phyloP scores from a whole-genome alignment of 495 filamentous ascomycete genomes.

The Trichoderma parareesei region DNA sequence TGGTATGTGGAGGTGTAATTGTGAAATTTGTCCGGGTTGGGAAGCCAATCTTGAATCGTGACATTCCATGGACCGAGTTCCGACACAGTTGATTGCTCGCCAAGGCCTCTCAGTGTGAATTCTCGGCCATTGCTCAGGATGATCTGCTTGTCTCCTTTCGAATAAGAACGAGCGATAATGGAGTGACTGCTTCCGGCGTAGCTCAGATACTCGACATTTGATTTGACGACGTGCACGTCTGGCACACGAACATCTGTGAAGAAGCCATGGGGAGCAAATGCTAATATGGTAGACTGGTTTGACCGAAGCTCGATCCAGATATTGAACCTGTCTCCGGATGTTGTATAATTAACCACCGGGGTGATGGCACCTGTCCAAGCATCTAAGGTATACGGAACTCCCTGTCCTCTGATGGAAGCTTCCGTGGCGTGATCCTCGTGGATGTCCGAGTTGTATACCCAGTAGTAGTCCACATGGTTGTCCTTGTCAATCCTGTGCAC shows the following conservation, averaged over 20 bases:
- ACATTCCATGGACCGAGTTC: constrained; percentile 10
- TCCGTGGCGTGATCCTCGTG: constrained; percentile 10
- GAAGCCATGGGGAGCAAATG: neutral
- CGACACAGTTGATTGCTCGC: neutral
- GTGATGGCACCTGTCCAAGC: constrained; percentile 4
- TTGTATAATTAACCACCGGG: constrained; percentile 7
- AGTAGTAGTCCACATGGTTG: constrained; percentile 11
- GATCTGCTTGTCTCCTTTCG: neutral
- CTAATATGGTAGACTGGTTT: constrained; percentile 9
- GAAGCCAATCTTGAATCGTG: constrained; percentile 10
- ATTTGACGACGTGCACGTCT: neutral
- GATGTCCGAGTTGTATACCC: constrained; percentile 11
- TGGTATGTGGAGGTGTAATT: constrained; percentile 6
- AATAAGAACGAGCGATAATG: neutral
- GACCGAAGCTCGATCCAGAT: constrained; percentile 10
- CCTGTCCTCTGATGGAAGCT: constrained; percentile 4
- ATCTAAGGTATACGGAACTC: constrained; percentile 8
- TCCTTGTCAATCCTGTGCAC: constrained; percentile 1
- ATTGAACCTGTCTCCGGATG: constrained; percentile 9
- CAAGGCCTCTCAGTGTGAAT: neutral
- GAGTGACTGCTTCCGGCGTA: constrained; percentile 5
- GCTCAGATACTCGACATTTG: constrained; percentile 8
- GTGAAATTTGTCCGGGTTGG: neutral
- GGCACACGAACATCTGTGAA: neutral
- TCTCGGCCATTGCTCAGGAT: neutral